These are phyloP conservation scores for Nakaseomyces bracarensis DNA, from an alignment of 1,139 yeast species.

Conservation along the genomic window DNA sequence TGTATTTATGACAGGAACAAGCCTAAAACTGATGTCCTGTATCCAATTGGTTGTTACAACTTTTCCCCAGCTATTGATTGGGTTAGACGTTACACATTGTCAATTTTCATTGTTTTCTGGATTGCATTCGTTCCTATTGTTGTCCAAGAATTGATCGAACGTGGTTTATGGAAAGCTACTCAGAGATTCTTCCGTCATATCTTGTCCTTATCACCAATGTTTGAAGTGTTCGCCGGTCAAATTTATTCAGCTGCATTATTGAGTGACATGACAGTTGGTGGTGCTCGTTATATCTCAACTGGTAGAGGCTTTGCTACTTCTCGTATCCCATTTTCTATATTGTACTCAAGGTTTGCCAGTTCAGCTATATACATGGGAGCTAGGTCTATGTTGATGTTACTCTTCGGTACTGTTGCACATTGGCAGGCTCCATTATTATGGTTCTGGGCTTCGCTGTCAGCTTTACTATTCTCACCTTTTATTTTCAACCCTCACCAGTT, in stretches of 20 bases:
- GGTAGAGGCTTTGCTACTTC: conserved; percentile 99
- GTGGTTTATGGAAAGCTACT: conserved; percentile 94
- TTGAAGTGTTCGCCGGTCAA: conserved; percentile 97
- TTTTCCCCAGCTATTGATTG: conserved; percentile 86
- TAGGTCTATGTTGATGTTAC: conserved; percentile 76
- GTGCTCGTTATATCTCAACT: conserved; percentile 98
- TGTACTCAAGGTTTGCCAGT: conserved; percentile 94
- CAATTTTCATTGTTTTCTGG: conserved; percentile 97
- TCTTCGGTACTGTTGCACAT: conserved; percentile 85
- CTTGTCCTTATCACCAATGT: conserved; percentile 85
- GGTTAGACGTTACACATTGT: conserved; percentile 94
- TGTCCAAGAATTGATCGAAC: conserved; percentile 93
- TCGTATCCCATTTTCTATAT: conserved; percentile 94
- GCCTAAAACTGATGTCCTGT: conserved; percentile 77
- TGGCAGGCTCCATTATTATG: conserved; percentile 97
- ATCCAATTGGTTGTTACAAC: conserved; percentile 92
- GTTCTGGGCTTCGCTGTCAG: conserved; percentile 95
- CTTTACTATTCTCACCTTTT: conserved; percentile 90
- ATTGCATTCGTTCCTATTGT: conserved; percentile 93
- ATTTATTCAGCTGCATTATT: conserved; percentile 86
- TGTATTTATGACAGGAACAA: conserved; percentile 77
- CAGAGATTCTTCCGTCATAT: conserved; percentile 88
- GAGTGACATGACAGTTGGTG: conserved; percentile 94
- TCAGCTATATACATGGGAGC: conserved; percentile 96
- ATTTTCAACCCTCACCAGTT: conserved; percentile 97